Evolutionary conservation across 2,329 filamentous ascomycete species (phyloP), one percentile per base, ranked within the genome.

Genomic region (Dothidotthia symphoricarpi): DNA sequence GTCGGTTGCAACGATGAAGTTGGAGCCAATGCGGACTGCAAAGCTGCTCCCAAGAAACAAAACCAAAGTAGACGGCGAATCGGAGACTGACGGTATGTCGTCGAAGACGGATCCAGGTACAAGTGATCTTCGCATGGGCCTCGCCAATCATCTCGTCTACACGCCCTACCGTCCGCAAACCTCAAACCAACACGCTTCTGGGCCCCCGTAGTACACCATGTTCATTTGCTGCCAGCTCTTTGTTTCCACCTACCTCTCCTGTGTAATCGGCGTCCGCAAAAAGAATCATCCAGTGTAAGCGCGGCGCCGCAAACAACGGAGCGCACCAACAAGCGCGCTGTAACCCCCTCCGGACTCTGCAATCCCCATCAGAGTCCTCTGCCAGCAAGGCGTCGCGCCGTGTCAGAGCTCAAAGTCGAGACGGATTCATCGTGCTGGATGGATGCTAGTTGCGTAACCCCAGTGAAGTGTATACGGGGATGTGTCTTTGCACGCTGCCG

Each of bases 401-500:
- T 36, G 26, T 36, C 36, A 26, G 38, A 28, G 24, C 40, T 24
- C 28, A 24, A 25, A 15, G 17, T 29, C 25, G 25, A 43, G 36
- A 28, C 30, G 33, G 16, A 13, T 26, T 30, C 28, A 35, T 29
- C 39, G 27, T 27, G n/a, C 24, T 14, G 7, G 29, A 19, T 31
- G 19, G 33, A 16, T 13, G 14, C 49, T 50, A 49, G 51, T 45
- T 50, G 47, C 40, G 43, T 47, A 39, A 52, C 46, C 49, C 47
- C 30, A 44, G 51, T 44, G 33, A 42, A 41, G 45, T 32, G 31
- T 42, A 47, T 47, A 34, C 41, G 38, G 47, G 42, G 41, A 43
- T 50, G 39, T 39, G 28, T 39, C 48, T 36, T 40, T 42, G 16
- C 31, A 36, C 31, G 34, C 28, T 43, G 47, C 51, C 40, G 34